Evolutionary conservation across 129 eudicot genomes (phyloP).

Genomic region (Dittrichia graveolens): DNA sequence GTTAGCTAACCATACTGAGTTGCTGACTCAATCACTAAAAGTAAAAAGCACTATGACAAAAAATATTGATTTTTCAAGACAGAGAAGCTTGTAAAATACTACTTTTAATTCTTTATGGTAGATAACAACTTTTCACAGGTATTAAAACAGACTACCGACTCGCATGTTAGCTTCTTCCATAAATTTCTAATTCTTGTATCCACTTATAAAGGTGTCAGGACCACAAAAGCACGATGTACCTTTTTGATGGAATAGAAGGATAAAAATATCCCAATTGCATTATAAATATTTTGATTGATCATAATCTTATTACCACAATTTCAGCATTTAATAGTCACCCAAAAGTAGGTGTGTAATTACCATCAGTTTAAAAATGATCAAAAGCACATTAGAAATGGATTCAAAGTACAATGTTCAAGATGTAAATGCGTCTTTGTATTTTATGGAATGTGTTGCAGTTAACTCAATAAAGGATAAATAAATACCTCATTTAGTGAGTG

Average conservation of each 20-base stretch:
- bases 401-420: too few species aligned
- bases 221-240: conserved; percentile 20
- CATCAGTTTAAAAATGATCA: neutral
- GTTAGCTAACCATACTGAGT: neutral
- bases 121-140: neutral
- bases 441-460: neutral
- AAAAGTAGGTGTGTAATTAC: neutral
- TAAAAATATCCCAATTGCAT: neutral
- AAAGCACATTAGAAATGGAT: too few species aligned
- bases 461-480: conserved; percentile 19
- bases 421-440: too few species aligned
- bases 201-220: conserved; percentile 7
- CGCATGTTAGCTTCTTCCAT: neutral
- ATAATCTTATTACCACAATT: conserved; percentile 11
- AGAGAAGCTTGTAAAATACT: neutral
- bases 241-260: conserved; percentile 4
- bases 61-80: neutral
- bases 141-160: neutral
- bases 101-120: neutral
- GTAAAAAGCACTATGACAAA: neutral
- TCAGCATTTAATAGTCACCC: neutral
- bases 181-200: conserved; percentile 3
- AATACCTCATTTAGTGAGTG: conserved; percentile 89
- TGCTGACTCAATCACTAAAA: neutral
- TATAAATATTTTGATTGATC: conserved; percentile 1